Evolutionary conservation across 352 stramenopile species (phyloP).

Genomic region (Phytophthora fragariaefolia): DNA sequence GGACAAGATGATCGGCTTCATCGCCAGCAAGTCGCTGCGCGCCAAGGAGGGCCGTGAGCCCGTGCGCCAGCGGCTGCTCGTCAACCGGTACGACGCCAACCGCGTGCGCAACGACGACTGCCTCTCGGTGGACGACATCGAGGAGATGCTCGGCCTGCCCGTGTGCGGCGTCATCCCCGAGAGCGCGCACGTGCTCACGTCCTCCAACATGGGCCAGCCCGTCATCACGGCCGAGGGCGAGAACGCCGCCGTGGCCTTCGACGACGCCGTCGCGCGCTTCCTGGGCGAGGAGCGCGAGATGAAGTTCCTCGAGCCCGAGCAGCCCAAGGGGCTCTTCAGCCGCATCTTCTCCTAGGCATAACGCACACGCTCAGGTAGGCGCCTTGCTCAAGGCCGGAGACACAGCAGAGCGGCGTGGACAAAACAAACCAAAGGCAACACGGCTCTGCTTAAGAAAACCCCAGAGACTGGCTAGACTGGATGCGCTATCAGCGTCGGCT

Average conservation of each 20-base stretch:
- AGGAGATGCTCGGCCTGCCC: slow-evolving; percentile 92
- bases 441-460: slow-evolving; percentile 20
- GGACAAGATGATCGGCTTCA: slow-evolving; percentile 97
- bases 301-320: slow-evolving; percentile 87
- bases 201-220: slow-evolving; percentile 93
- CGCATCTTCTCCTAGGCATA: slow-evolving; percentile 71
- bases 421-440: slow-evolving; percentile 30
- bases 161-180: slow-evolving; percentile 93
- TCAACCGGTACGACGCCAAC: slow-evolving; percentile 93
- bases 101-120: slow-evolving; percentile 91
- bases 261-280: slow-evolving; percentile 92
- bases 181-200: slow-evolving; percentile 90
- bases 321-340: slow-evolving; percentile 81
- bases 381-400: too few species aligned
- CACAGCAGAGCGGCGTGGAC: slow-evolving; percentile 19
- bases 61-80: slow-evolving; percentile 87
- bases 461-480: slow-evolving; percentile 18
- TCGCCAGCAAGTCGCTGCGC: slow-evolving; percentile 88
- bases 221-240: slow-evolving; percentile 86
- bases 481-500: slow-evolving; percentile 53
- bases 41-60: slow-evolving; percentile 79
- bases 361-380: too few species aligned
- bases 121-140: slow-evolving; percentile 91
- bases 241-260: slow-evolving; percentile 82
- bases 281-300: slow-evolving; percentile 88